These are phyloP conservation scores for Picocystis sp. DNA, from an alignment of 163 green algal genomes.

Conservation along the genomic window DNA sequence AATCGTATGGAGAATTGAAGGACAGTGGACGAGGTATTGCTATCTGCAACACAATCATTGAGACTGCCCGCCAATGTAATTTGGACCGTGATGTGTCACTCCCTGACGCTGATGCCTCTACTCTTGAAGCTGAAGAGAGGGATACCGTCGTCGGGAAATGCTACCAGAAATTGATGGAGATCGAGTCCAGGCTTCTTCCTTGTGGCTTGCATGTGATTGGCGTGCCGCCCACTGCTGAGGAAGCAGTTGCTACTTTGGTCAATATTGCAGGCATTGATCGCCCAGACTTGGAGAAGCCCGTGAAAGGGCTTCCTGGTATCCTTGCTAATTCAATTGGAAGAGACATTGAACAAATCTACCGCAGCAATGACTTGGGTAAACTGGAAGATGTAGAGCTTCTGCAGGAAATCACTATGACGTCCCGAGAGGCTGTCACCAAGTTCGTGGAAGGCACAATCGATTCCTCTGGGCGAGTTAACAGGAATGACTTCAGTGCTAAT, in stretches of 20 bases:
- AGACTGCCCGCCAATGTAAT: slow-evolving; percentile 88
- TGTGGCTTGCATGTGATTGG: slow-evolving; percentile 94
- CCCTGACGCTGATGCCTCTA: slow-evolving; percentile 43
- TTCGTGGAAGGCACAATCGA: slow-evolving; percentile 73
- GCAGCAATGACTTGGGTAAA: slow-evolving; percentile 63
- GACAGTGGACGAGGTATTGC: slow-evolving; percentile 60
- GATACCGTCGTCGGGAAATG: slow-evolving; percentile 27
- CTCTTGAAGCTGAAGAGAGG: slow-evolving; percentile 55
- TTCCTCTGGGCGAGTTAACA: slow-evolving; percentile 47
- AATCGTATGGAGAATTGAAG: slow-evolving; percentile 79
- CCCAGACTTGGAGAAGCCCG: slow-evolving; percentile 48
- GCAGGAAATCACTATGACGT: slow-evolving; percentile 77
- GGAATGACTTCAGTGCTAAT: slow-evolving; percentile 30
- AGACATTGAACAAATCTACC: slow-evolving; percentile 81
- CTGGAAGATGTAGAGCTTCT: slow-evolving; percentile 78
- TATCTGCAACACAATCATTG: slow-evolving; percentile 91
- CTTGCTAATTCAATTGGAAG: slow-evolving; percentile 62
- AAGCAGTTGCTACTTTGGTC: slow-evolving; percentile 91
- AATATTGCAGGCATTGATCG: slow-evolving; percentile 96
- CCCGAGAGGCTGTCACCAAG: slow-evolving; percentile 42
- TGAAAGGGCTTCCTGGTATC: slow-evolving; percentile 75
- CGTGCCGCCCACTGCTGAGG: slow-evolving; percentile 65
- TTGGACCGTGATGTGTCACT: slow-evolving; percentile 86
- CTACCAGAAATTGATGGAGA: slow-evolving; percentile 92
- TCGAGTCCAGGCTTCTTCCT: slow-evolving; percentile 87